These are phyloP conservation scores for Dactylellina parvicollis DNA, from an alignment of 2,329 filamentous ascomycete genomes.

Conservation along the genomic window DNA sequence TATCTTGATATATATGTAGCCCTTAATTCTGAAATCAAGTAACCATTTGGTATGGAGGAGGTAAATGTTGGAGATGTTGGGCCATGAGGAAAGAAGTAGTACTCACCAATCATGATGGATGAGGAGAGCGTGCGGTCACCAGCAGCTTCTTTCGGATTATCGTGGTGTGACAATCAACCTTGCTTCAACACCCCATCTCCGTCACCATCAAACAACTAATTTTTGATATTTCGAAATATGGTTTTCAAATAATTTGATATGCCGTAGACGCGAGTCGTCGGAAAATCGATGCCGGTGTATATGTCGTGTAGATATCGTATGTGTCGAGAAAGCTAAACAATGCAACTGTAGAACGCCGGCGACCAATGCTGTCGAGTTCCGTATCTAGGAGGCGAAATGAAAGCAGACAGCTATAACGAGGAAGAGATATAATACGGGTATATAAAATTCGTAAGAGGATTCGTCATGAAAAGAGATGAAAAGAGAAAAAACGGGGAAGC, in stretches of 20 bases:
- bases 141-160: not conserved
- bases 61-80: not conserved
- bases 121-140: not conserved
- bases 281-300: not conserved
- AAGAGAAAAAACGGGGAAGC: not conserved
- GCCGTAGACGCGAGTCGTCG: slow-evolving; percentile 5
- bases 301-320: not conserved
- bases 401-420: not conserved
- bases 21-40: no score
- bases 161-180: slow-evolving; percentile 11
- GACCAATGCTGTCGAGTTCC: slow-evolving; percentile 11
- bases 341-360: slow-evolving; percentile 31
- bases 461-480: slow-evolving; percentile 4
- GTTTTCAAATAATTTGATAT: no score
- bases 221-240: not conserved
- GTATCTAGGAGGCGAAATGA: slow-evolving; percentile 20
- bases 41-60: no score
- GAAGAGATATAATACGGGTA: slow-evolving; percentile 3
- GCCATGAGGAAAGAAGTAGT: not conserved
- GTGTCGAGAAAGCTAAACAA: not conserved
- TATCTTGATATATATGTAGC: not conserved
- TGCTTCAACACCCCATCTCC: slow-evolving; percentile 7
- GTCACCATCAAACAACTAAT: not conserved
- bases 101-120: slow-evolving; percentile 39
- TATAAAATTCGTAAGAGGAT: slow-evolving; percentile 25